Evolutionary conservation across 495 filamentous ascomycete species (phyloP).

Genomic region (Xylaria venustula): DNA sequence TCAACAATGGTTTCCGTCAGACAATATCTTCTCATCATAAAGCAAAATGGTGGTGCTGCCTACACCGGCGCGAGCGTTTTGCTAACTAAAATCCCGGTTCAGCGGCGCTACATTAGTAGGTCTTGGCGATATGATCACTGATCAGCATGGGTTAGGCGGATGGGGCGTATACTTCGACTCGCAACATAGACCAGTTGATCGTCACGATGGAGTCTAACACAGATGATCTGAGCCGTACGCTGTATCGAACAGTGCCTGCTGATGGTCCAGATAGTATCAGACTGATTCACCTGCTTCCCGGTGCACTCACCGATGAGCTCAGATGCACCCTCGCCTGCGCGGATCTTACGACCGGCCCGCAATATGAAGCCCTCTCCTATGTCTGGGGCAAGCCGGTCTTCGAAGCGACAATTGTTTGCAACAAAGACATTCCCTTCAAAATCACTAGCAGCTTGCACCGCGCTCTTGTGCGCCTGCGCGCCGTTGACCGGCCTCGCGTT

Average conservation of each 20-base stretch:
- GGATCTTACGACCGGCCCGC: constrained; percentile 1
- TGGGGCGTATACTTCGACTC: too few species aligned
- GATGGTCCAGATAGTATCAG: constrained; percentile 9
- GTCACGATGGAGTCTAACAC: constrained; percentile 10
- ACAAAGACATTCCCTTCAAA: neutral
- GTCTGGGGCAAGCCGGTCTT: constrained; percentile 16
- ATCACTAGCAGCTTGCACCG: constrained; percentile 12
- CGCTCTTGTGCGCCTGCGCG: constrained; percentile 11
- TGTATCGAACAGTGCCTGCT: constrained; percentile 4
- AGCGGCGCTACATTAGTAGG: too few species aligned
- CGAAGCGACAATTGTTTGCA: constrained; percentile 1
- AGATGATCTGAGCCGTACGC: neutral
- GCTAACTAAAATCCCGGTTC: too few species aligned
- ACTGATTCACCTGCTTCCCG: constrained; percentile 9
- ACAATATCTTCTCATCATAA: too few species aligned
- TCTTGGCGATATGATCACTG: too few species aligned
- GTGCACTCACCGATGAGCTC: constrained; percentile 9
- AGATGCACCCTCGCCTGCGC: constrained; percentile 8
- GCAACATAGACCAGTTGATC: too few species aligned
- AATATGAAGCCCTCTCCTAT: constrained; percentile 18
- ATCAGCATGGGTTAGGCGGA: too few species aligned
- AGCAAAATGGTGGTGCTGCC: too few species aligned
- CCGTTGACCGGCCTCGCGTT: neutral
- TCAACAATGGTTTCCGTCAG: too few species aligned
- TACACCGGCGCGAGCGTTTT: too few species aligned